These are phyloP conservation scores for Podospora australis DNA, from an alignment of 495 filamentous ascomycete genomes.

Conservation along the genomic window DNA sequence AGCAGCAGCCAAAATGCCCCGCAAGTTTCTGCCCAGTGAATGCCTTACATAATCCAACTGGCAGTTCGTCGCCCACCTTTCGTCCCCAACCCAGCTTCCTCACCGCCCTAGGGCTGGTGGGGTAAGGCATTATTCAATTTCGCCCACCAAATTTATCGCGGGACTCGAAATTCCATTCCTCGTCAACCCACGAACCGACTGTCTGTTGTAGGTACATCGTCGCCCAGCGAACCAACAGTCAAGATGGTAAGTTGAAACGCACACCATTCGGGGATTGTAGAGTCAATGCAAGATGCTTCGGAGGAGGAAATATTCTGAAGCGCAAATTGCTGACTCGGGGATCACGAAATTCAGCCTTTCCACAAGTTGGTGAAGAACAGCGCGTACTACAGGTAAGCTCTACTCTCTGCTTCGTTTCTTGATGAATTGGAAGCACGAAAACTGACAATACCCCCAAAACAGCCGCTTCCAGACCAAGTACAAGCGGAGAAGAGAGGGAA, in stretches of 20 bases:
- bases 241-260: slow-evolving; percentile 52
- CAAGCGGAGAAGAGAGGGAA: slow-evolving; percentile 90
- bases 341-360: slow-evolving; percentile 63
- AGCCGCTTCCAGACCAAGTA: slow-evolving; percentile 99
- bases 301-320: slow-evolving; percentile 70
- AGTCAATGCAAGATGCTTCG: slow-evolving; percentile 98
- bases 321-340: slow-evolving; percentile 97
- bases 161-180: slow-evolving; percentile 23
- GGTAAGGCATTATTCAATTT: slow-evolving; percentile 26
- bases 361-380: slow-evolving; percentile 93
- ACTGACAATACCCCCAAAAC: slow-evolving; percentile 18
- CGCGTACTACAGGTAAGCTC: slow-evolving; percentile 89
- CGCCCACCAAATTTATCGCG: slow-evolving; percentile 29
- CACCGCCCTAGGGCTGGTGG: slow-evolving; percentile 31
- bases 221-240: slow-evolving; percentile 40
- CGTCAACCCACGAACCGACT: slow-evolving; percentile 29
- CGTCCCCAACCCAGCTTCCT: slow-evolving; percentile 17
- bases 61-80: slow-evolving; percentile 18
- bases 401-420: not conserved
- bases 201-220: slow-evolving; percentile 20
- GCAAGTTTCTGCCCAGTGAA: too few species aligned
- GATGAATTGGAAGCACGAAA: not conserved
- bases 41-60: too few species aligned
- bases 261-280: slow-evolving; percentile 26
- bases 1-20: too few species aligned